These are phyloP conservation scores for Colletotrichum orbiculare DNA, from an alignment of 2,329 filamentous ascomycete genomes.

Conservation along the genomic window DNA sequence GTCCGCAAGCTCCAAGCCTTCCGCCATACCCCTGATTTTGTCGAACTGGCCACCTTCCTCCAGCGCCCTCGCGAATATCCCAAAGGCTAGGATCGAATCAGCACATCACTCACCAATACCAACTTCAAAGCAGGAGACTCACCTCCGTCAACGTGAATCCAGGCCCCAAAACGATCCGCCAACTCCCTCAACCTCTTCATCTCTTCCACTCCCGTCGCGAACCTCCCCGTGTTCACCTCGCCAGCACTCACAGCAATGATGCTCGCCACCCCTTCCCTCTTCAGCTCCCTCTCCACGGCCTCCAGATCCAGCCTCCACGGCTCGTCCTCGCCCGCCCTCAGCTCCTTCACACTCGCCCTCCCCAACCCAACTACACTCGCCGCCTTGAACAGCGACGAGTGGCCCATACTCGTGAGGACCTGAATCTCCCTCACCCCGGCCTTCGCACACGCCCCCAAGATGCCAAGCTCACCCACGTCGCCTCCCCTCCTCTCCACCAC, in stretches of 20 bases:
- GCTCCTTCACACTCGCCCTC: conserved; percentile 71
- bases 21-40: conserved; percentile 58
- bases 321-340: conserved; percentile 62
- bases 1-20: conserved; percentile 83
- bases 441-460: conserved; percentile 72
- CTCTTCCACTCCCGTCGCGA: conserved; percentile 71
- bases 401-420: conserved; percentile 82
- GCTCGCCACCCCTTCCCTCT: conserved; percentile 64
- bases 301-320: conserved; percentile 78
- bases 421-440: conserved; percentile 77
- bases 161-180: conserved; percentile 79
- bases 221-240: conserved; percentile 91
- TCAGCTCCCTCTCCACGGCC: conserved; percentile 70
- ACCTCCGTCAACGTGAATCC: conserved; percentile 90
- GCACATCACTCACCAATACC: background rate
- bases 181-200: conserved; percentile 73
- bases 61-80: conserved; percentile 80
- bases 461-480: conserved; percentile 75
- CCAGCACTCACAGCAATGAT: conserved; percentile 86
- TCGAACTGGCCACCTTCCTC: conserved; percentile 66
- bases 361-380: conserved; percentile 86
- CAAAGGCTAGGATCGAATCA: conserved; percentile 71
- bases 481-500: conserved; percentile 56
- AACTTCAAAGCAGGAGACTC: conserved; percentile 38
- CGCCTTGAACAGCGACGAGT: conserved; percentile 87